Conservation (phyloP, 2,329 filamentous ascomycete genomes). For the Pyrenophora graminea region DNA sequence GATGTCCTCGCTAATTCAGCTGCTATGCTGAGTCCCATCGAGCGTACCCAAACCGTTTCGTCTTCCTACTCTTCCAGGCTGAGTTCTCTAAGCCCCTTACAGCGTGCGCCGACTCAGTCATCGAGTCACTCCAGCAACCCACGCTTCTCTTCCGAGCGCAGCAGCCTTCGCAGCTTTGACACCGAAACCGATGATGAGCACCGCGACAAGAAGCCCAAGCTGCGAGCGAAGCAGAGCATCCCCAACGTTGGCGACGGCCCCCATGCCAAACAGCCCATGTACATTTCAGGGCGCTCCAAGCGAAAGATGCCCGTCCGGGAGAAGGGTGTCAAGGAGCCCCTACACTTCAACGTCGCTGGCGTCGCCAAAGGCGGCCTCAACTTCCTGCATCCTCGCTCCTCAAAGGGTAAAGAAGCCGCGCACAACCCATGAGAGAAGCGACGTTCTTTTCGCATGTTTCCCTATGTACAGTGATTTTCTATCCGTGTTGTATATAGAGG, state of each 20-base stretch:
- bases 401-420: conserved; percentile 43
- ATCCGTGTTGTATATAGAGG: conserved; percentile 14
- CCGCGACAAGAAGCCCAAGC: conserved; percentile 48
- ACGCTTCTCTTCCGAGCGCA: conserved; percentile 41
- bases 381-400: conserved; percentile 40
- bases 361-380: conserved; percentile 42
- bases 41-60: conserved; percentile 34
- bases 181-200: conserved; percentile 47
- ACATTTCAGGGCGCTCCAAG: conserved; percentile 49
- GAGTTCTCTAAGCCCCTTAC: conserved; percentile 17
- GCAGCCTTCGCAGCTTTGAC: conserved; percentile 45
- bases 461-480: not conserved
- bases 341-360: conserved; percentile 46
- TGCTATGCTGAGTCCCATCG: conserved; percentile 42
- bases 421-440: conserved; percentile 17
- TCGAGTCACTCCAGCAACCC: conserved; percentile 25
- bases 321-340: conserved; percentile 46
- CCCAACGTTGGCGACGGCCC: conserved; percentile 33
- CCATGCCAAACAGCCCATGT: conserved; percentile 38
- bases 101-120: conserved; percentile 18
- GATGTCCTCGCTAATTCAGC: conserved; percentile 47
- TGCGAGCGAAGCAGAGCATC: conserved; percentile 44
- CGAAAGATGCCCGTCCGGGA: conserved; percentile 48
- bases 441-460: not conserved
- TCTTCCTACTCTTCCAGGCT: conserved; percentile 16